These are phyloP conservation scores for Stagonosporopsis vannaccii DNA, from an alignment of 2,329 filamentous ascomycete species.

Conservation along the genomic window DNA sequence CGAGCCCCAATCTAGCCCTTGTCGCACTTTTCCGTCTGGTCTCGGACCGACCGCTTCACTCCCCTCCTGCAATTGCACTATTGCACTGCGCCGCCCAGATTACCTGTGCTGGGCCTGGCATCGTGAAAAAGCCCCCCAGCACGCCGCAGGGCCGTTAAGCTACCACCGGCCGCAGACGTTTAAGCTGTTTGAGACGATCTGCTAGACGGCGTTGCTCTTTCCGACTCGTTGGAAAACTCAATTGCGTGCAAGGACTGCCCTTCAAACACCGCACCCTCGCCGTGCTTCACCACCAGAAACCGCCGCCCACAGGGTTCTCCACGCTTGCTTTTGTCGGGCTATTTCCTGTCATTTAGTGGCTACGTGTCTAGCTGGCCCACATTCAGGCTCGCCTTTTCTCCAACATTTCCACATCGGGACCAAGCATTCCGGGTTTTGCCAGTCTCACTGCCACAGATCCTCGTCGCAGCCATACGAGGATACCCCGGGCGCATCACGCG, in stretches of 20 bases:
- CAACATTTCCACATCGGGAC: constrained; percentile 49
- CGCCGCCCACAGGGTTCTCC: constrained; percentile 40
- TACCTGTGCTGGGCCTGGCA: constrained; percentile 21
- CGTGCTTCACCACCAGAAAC: constrained; percentile 39
- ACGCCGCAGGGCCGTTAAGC: constrained; percentile 41
- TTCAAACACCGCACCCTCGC: constrained; percentile 41
- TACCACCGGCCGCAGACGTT: constrained; percentile 42
- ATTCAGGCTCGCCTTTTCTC: constrained; percentile 36
- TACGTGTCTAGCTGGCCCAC: constrained; percentile 42
- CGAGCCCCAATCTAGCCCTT: constrained; percentile 40
- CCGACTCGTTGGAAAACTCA: constrained; percentile 42
- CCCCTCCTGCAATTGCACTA: constrained; percentile 41
- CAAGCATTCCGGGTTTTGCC: constrained; percentile 41
- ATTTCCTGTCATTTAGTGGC: constrained; percentile 40
- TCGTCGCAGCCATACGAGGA: constrained; percentile 47
- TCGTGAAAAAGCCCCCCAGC: constrained; percentile 39
- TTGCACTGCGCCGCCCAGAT: constrained; percentile 38
- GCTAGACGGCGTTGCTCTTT: constrained; percentile 31
- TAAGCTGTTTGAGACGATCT: constrained; percentile 46
- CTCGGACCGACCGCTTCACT: constrained; percentile 48
- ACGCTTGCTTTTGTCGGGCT: constrained; percentile 43
- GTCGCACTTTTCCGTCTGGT: constrained; percentile 45
- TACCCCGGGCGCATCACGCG: constrained; percentile 43
- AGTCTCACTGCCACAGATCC: constrained; percentile 38
- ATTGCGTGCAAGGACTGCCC: constrained; percentile 46